Conservation (phyloP, 2,329 filamentous ascomycete species). For the Stachybotrys chlorohalonatus region DNA sequence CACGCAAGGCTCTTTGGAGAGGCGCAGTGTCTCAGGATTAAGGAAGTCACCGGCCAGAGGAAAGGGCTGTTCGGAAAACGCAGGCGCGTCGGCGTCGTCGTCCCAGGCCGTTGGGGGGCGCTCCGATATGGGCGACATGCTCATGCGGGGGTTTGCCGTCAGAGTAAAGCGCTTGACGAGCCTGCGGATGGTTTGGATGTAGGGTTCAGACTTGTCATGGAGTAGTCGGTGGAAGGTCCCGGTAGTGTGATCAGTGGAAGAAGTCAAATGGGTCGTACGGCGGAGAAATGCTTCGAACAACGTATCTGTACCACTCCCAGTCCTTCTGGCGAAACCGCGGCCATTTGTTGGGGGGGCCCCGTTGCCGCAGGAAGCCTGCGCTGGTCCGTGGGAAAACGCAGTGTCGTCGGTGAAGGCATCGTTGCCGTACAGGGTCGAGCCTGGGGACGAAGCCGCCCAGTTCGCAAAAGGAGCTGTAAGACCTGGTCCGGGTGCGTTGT, state of each 20-base stretch:
- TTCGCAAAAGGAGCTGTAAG: conserved; percentile 10
- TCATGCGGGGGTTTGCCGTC: conserved; percentile 10
- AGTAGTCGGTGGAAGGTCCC: conserved; percentile 24
- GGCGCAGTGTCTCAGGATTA: conserved; percentile 12
- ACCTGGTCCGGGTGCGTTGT: conserved; percentile 3
- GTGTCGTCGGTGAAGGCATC: neutral
- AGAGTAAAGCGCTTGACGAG: conserved; percentile 30
- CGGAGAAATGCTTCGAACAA: conserved; percentile 19
- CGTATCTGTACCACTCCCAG: conserved; percentile 2
- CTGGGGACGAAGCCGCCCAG: conserved; percentile 2
- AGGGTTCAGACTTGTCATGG: conserved; percentile 19
- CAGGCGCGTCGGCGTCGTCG: conserved; percentile 17
- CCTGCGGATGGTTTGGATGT: conserved; percentile 26
- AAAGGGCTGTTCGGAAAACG: conserved; percentile 10
- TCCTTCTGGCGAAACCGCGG: neutral
- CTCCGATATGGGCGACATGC: conserved; percentile 16
- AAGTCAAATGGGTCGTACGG: conserved; percentile 25
- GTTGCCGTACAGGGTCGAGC: neutral
- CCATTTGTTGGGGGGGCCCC: neutral
- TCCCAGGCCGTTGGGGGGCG: conserved; percentile 13
- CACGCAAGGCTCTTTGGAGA: conserved; percentile 9
- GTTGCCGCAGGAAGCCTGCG: neutral
- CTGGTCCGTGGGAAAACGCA: neutral
- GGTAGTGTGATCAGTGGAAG: conserved; percentile 28
- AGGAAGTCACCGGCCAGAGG: conserved; percentile 43